Percentiles rank a stretch among this genome's conserved stretches.
Evolutionary conservation across 495 filamentous ascomycete species (phyloP).

Genomic region (Aspergillus avenaceus): DNA sequence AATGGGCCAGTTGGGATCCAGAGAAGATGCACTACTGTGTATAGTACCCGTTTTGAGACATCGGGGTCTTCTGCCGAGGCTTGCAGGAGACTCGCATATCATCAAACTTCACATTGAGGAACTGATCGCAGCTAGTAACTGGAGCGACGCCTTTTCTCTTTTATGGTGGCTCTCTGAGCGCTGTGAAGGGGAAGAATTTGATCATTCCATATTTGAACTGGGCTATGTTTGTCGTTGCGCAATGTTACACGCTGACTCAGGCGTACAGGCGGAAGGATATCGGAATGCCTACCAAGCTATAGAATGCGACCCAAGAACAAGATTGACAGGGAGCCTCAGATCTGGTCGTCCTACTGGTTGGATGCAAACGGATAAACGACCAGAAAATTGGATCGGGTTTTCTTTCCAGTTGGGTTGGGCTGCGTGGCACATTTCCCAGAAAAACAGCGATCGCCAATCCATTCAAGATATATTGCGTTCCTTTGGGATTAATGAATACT

Average conservation of each 20-base stretch:
- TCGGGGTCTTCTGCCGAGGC: slow-evolving; percentile 17
- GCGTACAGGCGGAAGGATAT: slow-evolving; percentile 13
- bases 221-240: slow-evolving; percentile 28
- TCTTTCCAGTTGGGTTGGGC: slow-evolving; percentile 28
- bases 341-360: slow-evolving; percentile 4
- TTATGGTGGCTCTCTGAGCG: slow-evolving; percentile 28
- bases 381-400: slow-evolving; percentile 18
- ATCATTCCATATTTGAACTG: slow-evolving; percentile 23
- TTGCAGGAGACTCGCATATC: slow-evolving; percentile 19
- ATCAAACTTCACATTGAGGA: slow-evolving; percentile 12
- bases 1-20: slow-evolving; percentile 17
- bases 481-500: neutral
- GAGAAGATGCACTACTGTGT: slow-evolving; percentile 35
- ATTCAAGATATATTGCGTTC: slow-evolving; percentile 7
- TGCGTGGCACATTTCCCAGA: slow-evolving; percentile 20
- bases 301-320: slow-evolving; percentile 10
- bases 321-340: neutral
- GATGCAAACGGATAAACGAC: slow-evolving; percentile 2
- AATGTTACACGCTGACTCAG: slow-evolving; percentile 9
- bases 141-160: slow-evolving; percentile 20
- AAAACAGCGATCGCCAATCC: neutral
- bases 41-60: slow-evolving; percentile 26
- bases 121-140: slow-evolving; percentile 11
- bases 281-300: slow-evolving; percentile 3
- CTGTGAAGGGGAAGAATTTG: slow-evolving; percentile 21